Percentiles rank a stretch among this genome's conserved stretches.
Evolutionary conservation across 108 stramenopile species (phyloP).

Genomic region (Cylindrotheca closterium): DNA sequence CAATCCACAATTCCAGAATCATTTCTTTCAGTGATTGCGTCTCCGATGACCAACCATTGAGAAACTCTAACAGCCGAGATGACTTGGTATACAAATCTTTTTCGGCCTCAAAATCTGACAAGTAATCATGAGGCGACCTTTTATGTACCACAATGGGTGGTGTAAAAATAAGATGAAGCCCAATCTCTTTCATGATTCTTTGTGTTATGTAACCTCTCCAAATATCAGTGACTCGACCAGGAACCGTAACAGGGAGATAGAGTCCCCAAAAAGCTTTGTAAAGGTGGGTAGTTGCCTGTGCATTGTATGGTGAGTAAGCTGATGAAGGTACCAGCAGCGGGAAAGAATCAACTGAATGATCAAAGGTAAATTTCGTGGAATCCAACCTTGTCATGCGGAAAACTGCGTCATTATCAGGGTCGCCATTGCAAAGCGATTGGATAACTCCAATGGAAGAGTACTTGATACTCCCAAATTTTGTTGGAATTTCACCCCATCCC

Average conservation of each 20-base stretch:
- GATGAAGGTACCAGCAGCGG: slow-evolving; percentile 19
- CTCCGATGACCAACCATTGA: slow-evolving; percentile 13
- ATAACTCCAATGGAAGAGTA: slow-evolving; percentile 6
- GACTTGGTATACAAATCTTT: slow-evolving; percentile 40
- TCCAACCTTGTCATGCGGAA: slow-evolving; percentile 43
- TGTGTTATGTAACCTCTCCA: too few species aligned
- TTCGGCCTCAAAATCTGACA: too few species aligned
- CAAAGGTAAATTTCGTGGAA: slow-evolving; percentile 39
- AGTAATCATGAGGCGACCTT: too few species aligned
- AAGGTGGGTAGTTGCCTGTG: slow-evolving; percentile 51
- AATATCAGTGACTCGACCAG: slow-evolving; percentile 56
- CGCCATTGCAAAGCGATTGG: not conserved
- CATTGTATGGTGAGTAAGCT: slow-evolving; percentile 49
- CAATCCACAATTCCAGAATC: slow-evolving; percentile 28
- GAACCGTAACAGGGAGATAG: slow-evolving; percentile 51
- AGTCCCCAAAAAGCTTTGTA: slow-evolving; percentile 46
- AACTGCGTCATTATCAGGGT: slow-evolving; percentile 35
- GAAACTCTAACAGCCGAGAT: slow-evolving; percentile 32
- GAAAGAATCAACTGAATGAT: not conserved
- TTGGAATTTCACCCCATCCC: not conserved
- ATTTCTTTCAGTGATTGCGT: not conserved
- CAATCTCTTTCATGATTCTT: not conserved
- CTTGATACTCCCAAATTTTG: not conserved
- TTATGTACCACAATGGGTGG: not conserved
- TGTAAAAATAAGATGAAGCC: not conserved